Evolutionary conservation across 371 early-diverging fungal genomes (phyloP), one percentile per base, ranked within the genome.

Genomic region (Parasitella parasitica): DNA sequence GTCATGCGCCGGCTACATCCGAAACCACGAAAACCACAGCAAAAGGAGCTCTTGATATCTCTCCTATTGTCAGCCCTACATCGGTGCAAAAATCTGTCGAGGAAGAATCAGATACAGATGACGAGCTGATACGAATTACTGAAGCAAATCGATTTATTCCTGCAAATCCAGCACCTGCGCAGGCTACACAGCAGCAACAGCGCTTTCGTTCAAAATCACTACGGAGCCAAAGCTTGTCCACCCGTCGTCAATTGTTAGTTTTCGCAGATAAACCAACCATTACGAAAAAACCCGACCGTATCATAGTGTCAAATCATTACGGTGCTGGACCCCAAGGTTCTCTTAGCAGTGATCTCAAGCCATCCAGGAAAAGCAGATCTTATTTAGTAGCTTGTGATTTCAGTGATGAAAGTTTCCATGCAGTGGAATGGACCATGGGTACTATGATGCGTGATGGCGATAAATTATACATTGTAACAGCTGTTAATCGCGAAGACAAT

Each of bases 371-470:
- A 8, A 38, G 61, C 3, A 59, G 76, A 46, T 52, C 59, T 0
- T 81, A 81, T 53, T 30, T 81, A 0, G 71, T 81, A 7, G 78
- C 78, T 2, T 74, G 74, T 49, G 78, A 81, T 64, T 77, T 77
- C 54, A 74, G 78, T 55, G 69, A 73, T 3, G 78, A 76, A 59
- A 78, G 78, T 39, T 57, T 64, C 24, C 63, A 68, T 32, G 76
- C 78, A 6, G 71, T 81, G 12, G 84, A 86, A 49, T 86, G 86
- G 86, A 77, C 84, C 1, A 73, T 82, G 64, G 80, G 78, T 0
- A 86, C 86, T 0, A 78, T 84, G 43, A 72, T 86, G 63, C 75
- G 86, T 34, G 82, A 80, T 56, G 80, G 82, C 9, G 84, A 86
- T 51, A 76, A 75, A 28, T 35, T 84, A 24, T 76, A 83, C 58